Base-by-base conservation (phyloP, 2,329 filamentous ascomycete genomes). In the Penicillium palitans region DNA sequence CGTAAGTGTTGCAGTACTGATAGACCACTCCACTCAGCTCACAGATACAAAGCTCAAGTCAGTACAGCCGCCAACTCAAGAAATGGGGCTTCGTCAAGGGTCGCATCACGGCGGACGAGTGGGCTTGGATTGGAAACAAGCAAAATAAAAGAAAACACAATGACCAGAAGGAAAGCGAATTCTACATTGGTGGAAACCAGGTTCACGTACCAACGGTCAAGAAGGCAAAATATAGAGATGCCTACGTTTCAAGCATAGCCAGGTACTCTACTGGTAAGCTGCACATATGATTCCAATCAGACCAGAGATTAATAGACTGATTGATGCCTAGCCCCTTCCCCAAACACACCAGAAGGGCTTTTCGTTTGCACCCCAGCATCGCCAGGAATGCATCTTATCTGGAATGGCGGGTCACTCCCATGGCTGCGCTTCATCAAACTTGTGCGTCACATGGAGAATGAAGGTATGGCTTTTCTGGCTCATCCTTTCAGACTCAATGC, bases 131-230 rank as follows among this genome's bases (percentile, higher is more conserved):
- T 29, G 29, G 31, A 53, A 39, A 55, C 31, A 50, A n/a, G 41
- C 51, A 3, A 41, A 52, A 25, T 6, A 65, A 65, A 59, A 58
- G 64, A 24, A 66, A 63, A 41, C 31, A 40, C 24, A 24, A 21
- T 12, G 29, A 59, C 21, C 25, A 59, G 3, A 64, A 64, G 40
- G 52, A 65, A 27, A 66, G 64, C n/a, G 62, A 66, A 48, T 54
- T 66, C 8, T 51, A 53, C 27, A 29, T 61, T 27, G 13, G 60
- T 37, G 60, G 58, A n/a, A 29, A 54, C 33, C 37, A 64, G 45
- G 44, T 57, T 33, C 33, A 45, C 13, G 31, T 57, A 4, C 15
- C 51, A 17, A 64, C 57, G 41, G 2, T 59, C 10, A 41, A 39
- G 8, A 54, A 41, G 27, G 42, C 52, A 17, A 54, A 41, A 7